A percentile compares a stretch with the other conserved stretches of the same genome.
Evolutionary conservation across 495 filamentous ascomycete species (phyloP).

Genomic region (Talaromyces thailandensis): DNA sequence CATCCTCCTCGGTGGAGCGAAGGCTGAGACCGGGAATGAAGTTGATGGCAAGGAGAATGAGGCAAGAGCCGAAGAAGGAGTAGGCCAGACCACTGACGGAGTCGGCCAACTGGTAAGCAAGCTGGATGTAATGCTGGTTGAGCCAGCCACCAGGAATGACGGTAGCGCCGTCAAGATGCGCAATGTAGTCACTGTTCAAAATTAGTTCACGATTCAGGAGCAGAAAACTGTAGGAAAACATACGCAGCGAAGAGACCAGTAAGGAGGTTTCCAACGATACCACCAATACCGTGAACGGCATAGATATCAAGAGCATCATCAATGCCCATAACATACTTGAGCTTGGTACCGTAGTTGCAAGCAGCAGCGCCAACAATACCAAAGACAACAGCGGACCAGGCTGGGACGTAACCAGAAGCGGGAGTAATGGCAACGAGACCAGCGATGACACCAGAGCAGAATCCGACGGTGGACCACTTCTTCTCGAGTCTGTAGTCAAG

Average conservation of each 20-base stretch:
- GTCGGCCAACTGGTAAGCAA: slow-evolving; percentile 83
- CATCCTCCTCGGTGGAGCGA: slow-evolving; percentile 73
- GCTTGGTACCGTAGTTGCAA: slow-evolving; percentile 94
- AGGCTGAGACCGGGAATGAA: slow-evolving; percentile 76
- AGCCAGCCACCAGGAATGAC: slow-evolving; percentile 80
- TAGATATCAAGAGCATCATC: slow-evolving; percentile 95
- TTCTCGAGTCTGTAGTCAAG: slow-evolving; percentile 89
- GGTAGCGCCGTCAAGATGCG: slow-evolving; percentile 70
- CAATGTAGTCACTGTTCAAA: slow-evolving; percentile 63
- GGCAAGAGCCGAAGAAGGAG: slow-evolving; percentile 75
- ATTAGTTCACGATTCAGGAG: neutral
- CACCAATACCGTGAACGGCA: slow-evolving; percentile 82
- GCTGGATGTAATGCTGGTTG: slow-evolving; percentile 82
- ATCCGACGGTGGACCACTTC: slow-evolving; percentile 96
- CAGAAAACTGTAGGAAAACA: slow-evolving; percentile 16
- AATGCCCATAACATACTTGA: slow-evolving; percentile 80
- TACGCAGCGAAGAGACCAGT: slow-evolving; percentile 90
- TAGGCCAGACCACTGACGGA: slow-evolving; percentile 76
- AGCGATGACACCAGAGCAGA: slow-evolving; percentile 90
- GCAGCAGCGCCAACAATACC: slow-evolving; percentile 74
- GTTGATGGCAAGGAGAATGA: slow-evolving; percentile 85
- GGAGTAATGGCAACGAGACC: slow-evolving; percentile 92
- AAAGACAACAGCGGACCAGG: slow-evolving; percentile 87
- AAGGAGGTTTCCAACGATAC: slow-evolving; percentile 79
- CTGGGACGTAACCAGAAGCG: slow-evolving; percentile 81